These are phyloP conservation scores for Aspergillus versicolor DNA, from an alignment of 2,329 filamentous ascomycete species.

Conservation along the genomic window DNA sequence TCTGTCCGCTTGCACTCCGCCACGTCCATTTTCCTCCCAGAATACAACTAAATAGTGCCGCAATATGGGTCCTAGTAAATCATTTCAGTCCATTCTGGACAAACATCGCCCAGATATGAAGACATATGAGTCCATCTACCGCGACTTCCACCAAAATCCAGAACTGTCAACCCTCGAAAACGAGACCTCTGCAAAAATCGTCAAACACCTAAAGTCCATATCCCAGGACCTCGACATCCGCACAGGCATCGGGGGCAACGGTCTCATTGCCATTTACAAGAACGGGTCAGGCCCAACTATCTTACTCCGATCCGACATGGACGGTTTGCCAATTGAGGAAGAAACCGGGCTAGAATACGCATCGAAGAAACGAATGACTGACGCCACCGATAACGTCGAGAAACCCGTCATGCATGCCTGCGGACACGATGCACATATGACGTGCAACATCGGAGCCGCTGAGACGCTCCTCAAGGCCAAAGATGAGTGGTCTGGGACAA, in stretches of 20 bases:
- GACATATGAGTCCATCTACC: not conserved
- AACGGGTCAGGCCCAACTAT: not conserved
- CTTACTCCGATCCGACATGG: not conserved
- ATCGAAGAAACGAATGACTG: not conserved
- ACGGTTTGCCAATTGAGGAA: not conserved
- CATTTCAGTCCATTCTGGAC: not conserved
- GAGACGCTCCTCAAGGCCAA: not conserved
- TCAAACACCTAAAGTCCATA: not conserved
- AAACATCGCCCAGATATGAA: not conserved
- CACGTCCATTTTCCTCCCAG: not conserved
- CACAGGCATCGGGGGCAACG: not conserved
- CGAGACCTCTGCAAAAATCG: not conserved
- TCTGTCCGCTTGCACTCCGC: not conserved
- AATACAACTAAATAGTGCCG: not conserved
- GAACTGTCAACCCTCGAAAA: not conserved
- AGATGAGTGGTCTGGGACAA: not conserved
- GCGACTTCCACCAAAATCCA: not conserved
- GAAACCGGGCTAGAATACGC: not conserved
- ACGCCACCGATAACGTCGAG: not conserved
- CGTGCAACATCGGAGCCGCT: not conserved
- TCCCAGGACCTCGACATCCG: not conserved
- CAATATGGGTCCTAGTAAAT: not conserved
- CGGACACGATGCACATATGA: not conserved
- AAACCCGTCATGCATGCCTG: not conserved
- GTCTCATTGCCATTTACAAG: not conserved